Evolutionary conservation across 2,329 filamentous ascomycete genomes (phyloP).

Genomic region (Penicillium glabrum): DNA sequence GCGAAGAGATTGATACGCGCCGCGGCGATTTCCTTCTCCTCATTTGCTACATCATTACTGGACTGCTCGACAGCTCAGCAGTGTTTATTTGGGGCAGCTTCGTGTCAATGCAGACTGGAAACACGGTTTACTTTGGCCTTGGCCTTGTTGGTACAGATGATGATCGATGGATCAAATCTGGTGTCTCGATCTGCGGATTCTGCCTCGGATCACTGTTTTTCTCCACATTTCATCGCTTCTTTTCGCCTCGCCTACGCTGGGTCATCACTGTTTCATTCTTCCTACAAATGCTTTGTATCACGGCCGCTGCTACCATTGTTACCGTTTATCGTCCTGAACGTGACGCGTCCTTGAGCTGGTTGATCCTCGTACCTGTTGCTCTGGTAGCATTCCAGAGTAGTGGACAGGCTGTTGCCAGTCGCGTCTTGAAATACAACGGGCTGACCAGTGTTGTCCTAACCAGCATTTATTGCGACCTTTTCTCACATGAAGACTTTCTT

Average conservation of each 20-base stretch:
- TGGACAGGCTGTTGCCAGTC: conserved; percentile 73
- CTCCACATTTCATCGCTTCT: conserved; percentile 64
- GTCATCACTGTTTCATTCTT: conserved; percentile 53
- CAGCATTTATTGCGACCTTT: conserved; percentile 78
- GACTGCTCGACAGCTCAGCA: conserved; percentile 72
- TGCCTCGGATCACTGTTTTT: conserved; percentile 72
- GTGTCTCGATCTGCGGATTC: conserved; percentile 69
- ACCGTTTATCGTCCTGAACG: conserved; percentile 48
- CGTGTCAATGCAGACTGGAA: conserved; percentile 83
- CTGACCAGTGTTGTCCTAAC: conserved; percentile 78
- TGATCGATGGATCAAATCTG: conserved; percentile 68
- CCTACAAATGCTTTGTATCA: conserved; percentile 53
- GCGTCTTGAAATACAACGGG: conserved; percentile 67
- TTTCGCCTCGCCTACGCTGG: conserved; percentile 42
- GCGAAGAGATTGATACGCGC: conserved; percentile 55
- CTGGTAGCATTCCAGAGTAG: conserved; percentile 75
- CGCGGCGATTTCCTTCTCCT: conserved; percentile 70
- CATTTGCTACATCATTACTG: conserved; percentile 73
- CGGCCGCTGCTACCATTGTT: conserved; percentile 56
- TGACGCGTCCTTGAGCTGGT: conserved; percentile 51
- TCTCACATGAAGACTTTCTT: conserved; percentile 62
- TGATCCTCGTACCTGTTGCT: conserved; percentile 65
- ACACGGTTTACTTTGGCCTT: conserved; percentile 76
- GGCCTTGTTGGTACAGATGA: conserved; percentile 58
- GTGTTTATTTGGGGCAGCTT: conserved; percentile 78